These are phyloP conservation scores for Albizia julibrissin DNA, from an alignment of 306 rosid species.

Conservation along the genomic window DNA sequence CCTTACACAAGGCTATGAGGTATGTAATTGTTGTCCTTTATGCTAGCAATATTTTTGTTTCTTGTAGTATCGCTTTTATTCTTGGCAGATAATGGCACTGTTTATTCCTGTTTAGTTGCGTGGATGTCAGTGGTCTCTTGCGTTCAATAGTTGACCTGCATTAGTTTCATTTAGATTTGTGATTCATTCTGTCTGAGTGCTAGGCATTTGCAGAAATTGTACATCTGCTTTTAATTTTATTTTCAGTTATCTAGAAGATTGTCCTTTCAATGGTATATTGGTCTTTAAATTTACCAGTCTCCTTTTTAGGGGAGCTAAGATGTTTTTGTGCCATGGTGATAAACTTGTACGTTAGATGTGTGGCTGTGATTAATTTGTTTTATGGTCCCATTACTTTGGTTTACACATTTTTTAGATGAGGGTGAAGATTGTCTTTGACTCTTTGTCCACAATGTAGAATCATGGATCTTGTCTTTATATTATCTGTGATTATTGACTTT, in stretches of 20 bases:
- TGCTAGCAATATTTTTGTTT: background rate
- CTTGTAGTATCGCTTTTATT: background rate
- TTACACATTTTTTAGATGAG: constrained; percentile 52
- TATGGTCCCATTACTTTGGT: background rate
- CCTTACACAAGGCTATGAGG: constrained; percentile 94
- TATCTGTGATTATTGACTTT: constrained; percentile 1
- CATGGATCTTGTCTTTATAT: constrained; percentile 7
- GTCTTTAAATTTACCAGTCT: background rate
- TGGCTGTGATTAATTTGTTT: background rate
- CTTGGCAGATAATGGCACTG: background rate
- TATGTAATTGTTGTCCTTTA: constrained; percentile 38
- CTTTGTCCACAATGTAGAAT: constrained; percentile 56
- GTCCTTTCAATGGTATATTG: background rate
- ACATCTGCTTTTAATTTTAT: background rate
- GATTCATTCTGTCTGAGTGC: background rate
- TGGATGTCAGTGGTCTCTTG: background rate
- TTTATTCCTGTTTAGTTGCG: background rate
- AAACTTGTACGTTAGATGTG: background rate
- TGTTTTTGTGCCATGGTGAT: background rate
- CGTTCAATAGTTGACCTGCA: background rate
- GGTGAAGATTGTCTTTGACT: constrained; percentile 70
- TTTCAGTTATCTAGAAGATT: background rate
- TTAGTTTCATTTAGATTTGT: constrained; percentile 12
- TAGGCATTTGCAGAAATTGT: constrained; percentile 1
- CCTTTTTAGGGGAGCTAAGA: background rate